phyloP scores from a whole-genome alignment of 495 filamentous ascomycete species.

The Tuber melanosporum region DNA sequence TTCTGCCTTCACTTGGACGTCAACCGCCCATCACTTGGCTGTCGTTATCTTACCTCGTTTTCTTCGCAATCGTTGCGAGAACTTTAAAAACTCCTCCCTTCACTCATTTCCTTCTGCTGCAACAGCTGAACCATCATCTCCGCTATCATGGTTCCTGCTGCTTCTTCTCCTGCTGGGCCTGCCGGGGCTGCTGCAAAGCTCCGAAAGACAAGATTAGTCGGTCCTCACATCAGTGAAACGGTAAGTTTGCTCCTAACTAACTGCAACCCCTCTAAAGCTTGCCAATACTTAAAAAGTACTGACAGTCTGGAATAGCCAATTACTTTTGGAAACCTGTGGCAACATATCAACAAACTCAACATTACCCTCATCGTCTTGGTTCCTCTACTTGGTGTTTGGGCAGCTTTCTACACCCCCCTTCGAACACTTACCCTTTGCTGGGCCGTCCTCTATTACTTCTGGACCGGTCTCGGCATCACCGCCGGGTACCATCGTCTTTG shows the following conservation, averaged over 20 bases:
- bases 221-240: constrained; percentile 40
- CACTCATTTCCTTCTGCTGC: neutral
- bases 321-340: constrained; percentile 84
- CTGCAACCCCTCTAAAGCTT: neutral
- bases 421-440: constrained; percentile 69
- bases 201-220: constrained; percentile 31
- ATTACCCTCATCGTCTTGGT: constrained; percentile 79
- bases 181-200: constrained; percentile 24
- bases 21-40: neutral
- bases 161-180: constrained; percentile 13
- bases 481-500: constrained; percentile 87
- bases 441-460: constrained; percentile 84
- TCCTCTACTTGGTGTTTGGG: constrained; percentile 67
- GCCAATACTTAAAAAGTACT: constrained; percentile 1
- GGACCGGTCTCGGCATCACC: constrained; percentile 82
- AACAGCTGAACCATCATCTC: neutral
- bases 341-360: constrained; percentile 95
- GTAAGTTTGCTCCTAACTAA: constrained; percentile 17
- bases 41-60: neutral
- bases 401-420: constrained; percentile 75
- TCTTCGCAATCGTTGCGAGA: neutral
- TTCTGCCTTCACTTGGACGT: neutral
- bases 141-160: constrained; percentile 16
- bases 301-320: constrained; percentile 50
- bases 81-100: neutral